Conservation (phyloP, 257 asterid genomes). For the Verbascum thapsus region DNA sequence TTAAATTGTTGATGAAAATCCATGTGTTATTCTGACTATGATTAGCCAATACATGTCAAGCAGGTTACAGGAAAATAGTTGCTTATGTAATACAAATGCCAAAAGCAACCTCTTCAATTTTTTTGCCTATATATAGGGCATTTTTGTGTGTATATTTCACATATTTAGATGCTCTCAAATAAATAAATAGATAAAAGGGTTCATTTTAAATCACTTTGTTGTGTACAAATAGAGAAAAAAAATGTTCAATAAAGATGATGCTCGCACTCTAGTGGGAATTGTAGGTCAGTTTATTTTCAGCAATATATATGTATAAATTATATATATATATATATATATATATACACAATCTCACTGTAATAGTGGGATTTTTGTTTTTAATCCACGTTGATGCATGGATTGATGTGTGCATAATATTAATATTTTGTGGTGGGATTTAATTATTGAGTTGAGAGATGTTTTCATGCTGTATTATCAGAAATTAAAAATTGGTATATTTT, state of each 20-base stretch:
- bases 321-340: no score
- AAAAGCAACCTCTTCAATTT: slow-evolving; percentile 37
- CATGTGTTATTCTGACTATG: slow-evolving; percentile 38
- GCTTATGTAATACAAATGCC: slow-evolving; percentile 30
- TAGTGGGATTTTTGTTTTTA: no score
- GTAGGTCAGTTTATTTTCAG: slow-evolving; percentile 48
- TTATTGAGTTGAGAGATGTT: no score
- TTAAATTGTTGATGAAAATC: slow-evolving; percentile 9
- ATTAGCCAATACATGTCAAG: slow-evolving; percentile 57
- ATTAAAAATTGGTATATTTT: no score
- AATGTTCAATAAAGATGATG: slow-evolving; percentile 53
- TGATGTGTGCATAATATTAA: no score
- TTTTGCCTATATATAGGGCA: slow-evolving; percentile 32
- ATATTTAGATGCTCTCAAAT: not conserved
- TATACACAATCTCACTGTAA: no score
- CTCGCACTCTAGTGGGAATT: slow-evolving; percentile 63
- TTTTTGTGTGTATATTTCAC: not conserved
- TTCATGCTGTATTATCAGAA: not conserved
- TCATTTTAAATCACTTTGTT: not conserved
- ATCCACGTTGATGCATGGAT: no score
- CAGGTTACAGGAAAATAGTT: slow-evolving; percentile 36
- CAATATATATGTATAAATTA: no score
- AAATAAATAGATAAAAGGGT: not conserved
- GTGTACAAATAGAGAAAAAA: slow-evolving; percentile 11
- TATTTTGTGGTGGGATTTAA: no score